Evolutionary conservation across 2,329 filamentous ascomycete genomes (phyloP).

Genomic region (Penicillium thymicola): DNA sequence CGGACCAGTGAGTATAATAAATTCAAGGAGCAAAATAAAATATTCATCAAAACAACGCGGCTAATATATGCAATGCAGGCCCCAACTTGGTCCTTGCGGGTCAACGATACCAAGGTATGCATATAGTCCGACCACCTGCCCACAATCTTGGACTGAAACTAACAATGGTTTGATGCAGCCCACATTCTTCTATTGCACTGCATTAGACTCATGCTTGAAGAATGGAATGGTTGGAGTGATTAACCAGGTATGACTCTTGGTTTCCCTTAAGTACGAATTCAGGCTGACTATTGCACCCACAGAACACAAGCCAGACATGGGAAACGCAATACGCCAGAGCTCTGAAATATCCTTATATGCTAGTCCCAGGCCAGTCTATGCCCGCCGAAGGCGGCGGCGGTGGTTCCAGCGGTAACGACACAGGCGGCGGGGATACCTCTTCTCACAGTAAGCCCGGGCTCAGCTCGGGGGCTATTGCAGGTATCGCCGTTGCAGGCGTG

Average conservation of each 20-base stretch:
- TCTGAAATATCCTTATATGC: constrained; percentile 49
- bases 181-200: constrained; percentile 68
- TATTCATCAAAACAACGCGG: not conserved
- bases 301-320: constrained; percentile 50
- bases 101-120: constrained; percentile 56
- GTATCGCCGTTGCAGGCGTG: constrained; percentile 55
- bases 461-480: constrained; percentile 55
- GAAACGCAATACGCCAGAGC: constrained; percentile 49
- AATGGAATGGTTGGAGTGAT: constrained; percentile 74
- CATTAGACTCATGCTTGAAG: constrained; percentile 60
- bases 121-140: not conserved
- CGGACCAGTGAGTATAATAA: constrained; percentile 27
- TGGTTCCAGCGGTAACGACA: not conserved
- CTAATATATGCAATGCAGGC: constrained; percentile 20
- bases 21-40: too few relatives aligned
- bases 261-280: not conserved
- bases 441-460: constrained; percentile 19
- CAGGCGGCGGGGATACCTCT: not conserved
- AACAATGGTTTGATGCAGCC: constrained; percentile 38
- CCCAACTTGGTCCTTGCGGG: constrained; percentile 39
- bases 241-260: constrained; percentile 55
- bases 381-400: constrained; percentile 52
- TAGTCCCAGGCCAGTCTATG: constrained; percentile 56
- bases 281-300: constrained; percentile 5
- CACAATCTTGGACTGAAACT: not conserved